A percentile compares a stretch with the other conserved stretches of the same genome.
phyloP scores from a whole-genome alignment of 306 rosid species.

The Trifolium pratense region DNA sequence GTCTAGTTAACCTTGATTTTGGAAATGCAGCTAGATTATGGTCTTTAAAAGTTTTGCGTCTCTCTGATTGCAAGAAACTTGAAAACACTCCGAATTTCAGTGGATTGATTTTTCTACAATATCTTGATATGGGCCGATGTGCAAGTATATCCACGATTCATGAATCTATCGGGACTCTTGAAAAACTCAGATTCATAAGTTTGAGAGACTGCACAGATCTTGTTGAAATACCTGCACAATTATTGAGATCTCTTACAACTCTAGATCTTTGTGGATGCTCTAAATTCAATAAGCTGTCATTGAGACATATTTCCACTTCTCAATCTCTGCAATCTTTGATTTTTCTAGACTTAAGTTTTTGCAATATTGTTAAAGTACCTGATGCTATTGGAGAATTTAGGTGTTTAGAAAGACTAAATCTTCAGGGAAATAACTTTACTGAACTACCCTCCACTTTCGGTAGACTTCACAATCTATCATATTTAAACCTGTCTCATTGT shows the following conservation, averaged over 20 bases:
- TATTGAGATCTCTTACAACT: not conserved
- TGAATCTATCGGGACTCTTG: not conserved
- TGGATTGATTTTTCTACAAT: not conserved
- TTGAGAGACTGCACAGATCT: slow-evolving; percentile 20
- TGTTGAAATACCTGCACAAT: not conserved
- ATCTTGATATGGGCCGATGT: not conserved
- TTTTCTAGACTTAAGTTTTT: not conserved
- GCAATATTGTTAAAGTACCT: not conserved
- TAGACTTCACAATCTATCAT: not conserved
- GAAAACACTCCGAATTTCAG: not conserved
- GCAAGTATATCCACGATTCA: not conserved
- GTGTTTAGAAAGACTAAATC: slow-evolving; percentile 17
- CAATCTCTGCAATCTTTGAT: too few relatives aligned
- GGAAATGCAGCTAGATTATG: not conserved
- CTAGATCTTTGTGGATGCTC: not conserved
- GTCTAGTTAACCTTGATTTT: not conserved
- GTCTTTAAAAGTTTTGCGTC: not conserved
- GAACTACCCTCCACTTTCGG: not conserved
- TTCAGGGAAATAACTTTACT: not conserved
- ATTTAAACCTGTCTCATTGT: not conserved
- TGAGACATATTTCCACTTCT: too few relatives aligned
- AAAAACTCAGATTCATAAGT: not conserved
- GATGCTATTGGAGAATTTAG: slow-evolving; percentile 7
- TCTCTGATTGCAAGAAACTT: not conserved
- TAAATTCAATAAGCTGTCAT: too few relatives aligned